Evolutionary conservation across 768 basidiomycete species (phyloP), one percentile per base, ranked within the genome.

Genomic region (Tylopilus subfusipes): DNA sequence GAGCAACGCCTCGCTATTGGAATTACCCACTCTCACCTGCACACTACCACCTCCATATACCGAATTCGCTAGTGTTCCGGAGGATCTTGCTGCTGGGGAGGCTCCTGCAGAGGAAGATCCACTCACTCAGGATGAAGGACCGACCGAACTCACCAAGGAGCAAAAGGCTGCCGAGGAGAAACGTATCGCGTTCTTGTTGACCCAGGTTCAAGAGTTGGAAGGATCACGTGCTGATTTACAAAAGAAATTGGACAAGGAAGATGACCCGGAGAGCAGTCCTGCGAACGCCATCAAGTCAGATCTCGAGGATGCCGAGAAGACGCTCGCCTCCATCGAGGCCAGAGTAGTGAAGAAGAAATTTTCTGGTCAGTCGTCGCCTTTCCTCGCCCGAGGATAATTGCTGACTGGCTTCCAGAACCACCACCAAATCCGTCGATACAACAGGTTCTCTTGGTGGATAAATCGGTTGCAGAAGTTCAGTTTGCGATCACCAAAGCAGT

Each of bases 41-140:
- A 46, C 63, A 11, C 68, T 68, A 9, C 69, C 70, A 5, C 69
- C 69, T 13, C 59, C 69, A 1, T 72, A 66, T 30, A 65, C 39
- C 6, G 64, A 68, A 29, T 55, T 65, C 11, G 55, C 19, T 14
- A 60, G 58, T 16, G 52, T 48, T 33, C 44, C 30, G 4, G 54
- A 52, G 3, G 53, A 7, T 14, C 4, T 18, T 43, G 51, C 47
- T 42, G 53, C 42, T 45, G 58, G 43, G 27, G 60, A 52, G 10
- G 53, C 24, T 18, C 48, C 48, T 19, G 39, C 36, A 18, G 42
- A 19, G 10, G 39, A 54, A 27, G 68, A 62, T 6, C 44, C 52
- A 2, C 42, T 56, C 7, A 58, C 58, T 24, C 64, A 64, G 30
- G 66, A 62, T 14, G 58, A 66, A 31, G 34, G 5, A 11, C 52